Percentiles rank a stretch among this genome's conserved stretches.
phyloP scores from a whole-genome alignment of 768 basidiomycete species.

The Pleurotus salmoneostramineus region DNA sequence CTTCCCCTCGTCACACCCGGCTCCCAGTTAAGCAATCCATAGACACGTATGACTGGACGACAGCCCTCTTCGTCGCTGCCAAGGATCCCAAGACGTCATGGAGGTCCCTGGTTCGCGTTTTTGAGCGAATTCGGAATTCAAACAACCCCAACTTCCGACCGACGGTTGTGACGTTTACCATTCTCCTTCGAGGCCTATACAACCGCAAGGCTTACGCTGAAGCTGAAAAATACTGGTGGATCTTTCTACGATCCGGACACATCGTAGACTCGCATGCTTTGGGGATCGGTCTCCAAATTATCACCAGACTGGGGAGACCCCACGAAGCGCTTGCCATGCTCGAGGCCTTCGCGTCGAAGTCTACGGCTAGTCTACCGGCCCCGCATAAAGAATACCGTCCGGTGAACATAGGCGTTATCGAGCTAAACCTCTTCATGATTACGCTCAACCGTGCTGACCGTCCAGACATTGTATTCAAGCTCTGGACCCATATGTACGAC shows the following conservation, averaged over 20 bases:
- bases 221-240: slow-evolving; percentile 42
- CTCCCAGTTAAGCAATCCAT: slow-evolving; percentile 20
- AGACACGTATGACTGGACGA: slow-evolving; percentile 44
- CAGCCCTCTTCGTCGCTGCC: slow-evolving; percentile 40
- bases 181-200: slow-evolving; percentile 51
- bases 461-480: slow-evolving; percentile 57
- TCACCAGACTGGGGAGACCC: slow-evolving; percentile 38
- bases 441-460: slow-evolving; percentile 47
- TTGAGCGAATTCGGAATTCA: slow-evolving; percentile 24
- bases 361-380: slow-evolving; percentile 6
- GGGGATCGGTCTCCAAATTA: slow-evolving; percentile 44
- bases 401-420: slow-evolving; percentile 18
- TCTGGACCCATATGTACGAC: slow-evolving; percentile 64
- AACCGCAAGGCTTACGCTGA: slow-evolving; percentile 31
- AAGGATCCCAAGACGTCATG: slow-evolving; percentile 30
- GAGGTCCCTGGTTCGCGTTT: slow-evolving; percentile 30
- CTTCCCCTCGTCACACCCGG: slow-evolving; percentile 5
- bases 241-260: slow-evolving; percentile 28
- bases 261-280: slow-evolving; percentile 44
- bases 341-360: slow-evolving; percentile 29
- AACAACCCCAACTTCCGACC: slow-evolving; percentile 26
- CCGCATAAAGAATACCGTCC: slow-evolving; percentile 13
- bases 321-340: slow-evolving; percentile 49
- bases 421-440: slow-evolving; percentile 42
- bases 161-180: slow-evolving; percentile 45